These are phyloP conservation scores for Bauhinia variegata DNA, from an alignment of 306 rosid species.

Conservation along the genomic window DNA sequence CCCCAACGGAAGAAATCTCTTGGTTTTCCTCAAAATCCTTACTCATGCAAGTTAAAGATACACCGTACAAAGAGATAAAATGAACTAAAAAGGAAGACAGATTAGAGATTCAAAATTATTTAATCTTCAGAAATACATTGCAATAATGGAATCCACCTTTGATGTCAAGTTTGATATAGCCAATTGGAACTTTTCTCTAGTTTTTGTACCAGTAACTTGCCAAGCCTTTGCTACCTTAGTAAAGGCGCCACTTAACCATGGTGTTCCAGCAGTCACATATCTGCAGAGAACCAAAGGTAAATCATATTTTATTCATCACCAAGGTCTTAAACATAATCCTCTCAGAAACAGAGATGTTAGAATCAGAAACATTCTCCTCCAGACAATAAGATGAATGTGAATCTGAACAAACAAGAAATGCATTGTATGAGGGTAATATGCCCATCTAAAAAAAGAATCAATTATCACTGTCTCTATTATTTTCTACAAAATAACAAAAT, in stretches of 20 bases:
- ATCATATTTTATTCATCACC: conserved; percentile 22
- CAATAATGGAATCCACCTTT: too few relatives aligned
- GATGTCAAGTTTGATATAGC: conserved; percentile 82
- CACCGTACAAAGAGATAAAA: neutral
- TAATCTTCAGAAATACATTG: neutral
- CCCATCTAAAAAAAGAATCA: too few relatives aligned
- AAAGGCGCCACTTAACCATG: conserved; percentile 95
- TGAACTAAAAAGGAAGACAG: neutral
- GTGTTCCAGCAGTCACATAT: conserved; percentile 78
- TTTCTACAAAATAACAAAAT: too few relatives aligned
- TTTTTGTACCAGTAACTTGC: conserved; percentile 80
- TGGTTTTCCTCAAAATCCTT: neutral
- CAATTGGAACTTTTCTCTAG: conserved; percentile 80
- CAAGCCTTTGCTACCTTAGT: conserved; percentile 85
- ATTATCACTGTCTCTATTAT: too few relatives aligned
- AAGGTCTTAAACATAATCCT: conserved; percentile 7
- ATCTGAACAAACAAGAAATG: too few relatives aligned
- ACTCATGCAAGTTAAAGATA: neutral
- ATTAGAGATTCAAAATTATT: neutral
- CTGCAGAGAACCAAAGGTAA: conserved; percentile 44
- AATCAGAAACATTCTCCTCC: too few relatives aligned
- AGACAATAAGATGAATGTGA: too few relatives aligned
- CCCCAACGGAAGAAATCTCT: neutral
- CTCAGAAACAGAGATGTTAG: neutral
- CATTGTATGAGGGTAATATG: too few relatives aligned